phyloP scores from a whole-genome alignment of 2,329 filamentous ascomycete genomes.

The Conoideocrella luteorostrata region DNA sequence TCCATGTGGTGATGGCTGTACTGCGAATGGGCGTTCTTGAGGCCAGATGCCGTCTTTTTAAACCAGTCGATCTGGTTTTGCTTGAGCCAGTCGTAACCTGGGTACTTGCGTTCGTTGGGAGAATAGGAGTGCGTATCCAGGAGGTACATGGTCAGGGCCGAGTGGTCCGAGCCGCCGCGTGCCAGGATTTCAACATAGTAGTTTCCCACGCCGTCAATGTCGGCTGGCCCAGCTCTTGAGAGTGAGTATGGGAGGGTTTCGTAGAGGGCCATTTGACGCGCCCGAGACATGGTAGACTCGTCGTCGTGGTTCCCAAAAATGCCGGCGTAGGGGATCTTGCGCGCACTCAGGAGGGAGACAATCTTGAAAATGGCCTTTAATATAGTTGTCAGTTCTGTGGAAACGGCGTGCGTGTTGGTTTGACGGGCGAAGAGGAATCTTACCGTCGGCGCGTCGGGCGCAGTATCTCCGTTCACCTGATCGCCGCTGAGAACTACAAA shows the following conservation, averaged over 20 bases:
- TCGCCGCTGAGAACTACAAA: conserved; percentile 88
- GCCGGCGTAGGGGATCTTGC: conserved; percentile 83
- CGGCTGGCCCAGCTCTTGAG: conserved; percentile 72
- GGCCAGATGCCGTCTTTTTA: conserved; percentile 62
- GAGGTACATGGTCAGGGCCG: conserved; percentile 88
- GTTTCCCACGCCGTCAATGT: conserved; percentile 87
- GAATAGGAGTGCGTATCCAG: conserved; percentile 91
- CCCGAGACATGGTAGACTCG: conserved; percentile 72
- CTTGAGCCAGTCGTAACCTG: conserved; percentile 98
- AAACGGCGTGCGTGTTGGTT: too few relatives aligned
- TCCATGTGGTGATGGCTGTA: conserved; percentile 94
- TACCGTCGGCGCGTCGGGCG: conserved; percentile 83
- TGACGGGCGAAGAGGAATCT: conserved; percentile 24
- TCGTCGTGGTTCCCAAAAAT: conserved; percentile 99
- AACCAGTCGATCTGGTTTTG: conserved; percentile 94
- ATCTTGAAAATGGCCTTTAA: conserved; percentile 86
- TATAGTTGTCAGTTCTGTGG: neutral
- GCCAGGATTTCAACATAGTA: conserved; percentile 89
- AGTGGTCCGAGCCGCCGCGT: conserved; percentile 72
- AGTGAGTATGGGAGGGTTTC: conserved; percentile 85
- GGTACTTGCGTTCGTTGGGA: conserved; percentile 78
- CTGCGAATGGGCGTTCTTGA: conserved; percentile 72
- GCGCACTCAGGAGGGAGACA: conserved; percentile 73
- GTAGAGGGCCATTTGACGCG: conserved; percentile 76
- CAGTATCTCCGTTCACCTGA: conserved; percentile 89